Evolutionary conservation across 352 stramenopile species (phyloP).

Genomic region (Pythium aphanidermatum): DNA sequence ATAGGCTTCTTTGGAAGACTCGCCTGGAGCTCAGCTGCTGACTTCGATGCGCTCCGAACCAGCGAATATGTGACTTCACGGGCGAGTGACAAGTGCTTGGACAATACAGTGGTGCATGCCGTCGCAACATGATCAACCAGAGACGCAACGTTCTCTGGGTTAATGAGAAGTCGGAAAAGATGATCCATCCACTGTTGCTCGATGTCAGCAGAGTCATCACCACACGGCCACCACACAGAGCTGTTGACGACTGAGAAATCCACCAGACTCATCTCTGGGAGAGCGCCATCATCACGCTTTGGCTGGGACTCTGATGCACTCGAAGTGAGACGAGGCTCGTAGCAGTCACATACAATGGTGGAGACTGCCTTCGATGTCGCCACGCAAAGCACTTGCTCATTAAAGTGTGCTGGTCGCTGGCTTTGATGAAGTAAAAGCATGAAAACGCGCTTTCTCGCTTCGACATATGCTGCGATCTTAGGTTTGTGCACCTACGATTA

Average conservation of each 20-base stretch:
- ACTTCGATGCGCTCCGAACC: too few species aligned
- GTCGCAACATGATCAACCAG: conserved; percentile 72
- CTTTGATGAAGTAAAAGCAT: conserved; percentile 50
- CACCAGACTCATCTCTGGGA: conserved; percentile 64
- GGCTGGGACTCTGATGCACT: conserved; percentile 9
- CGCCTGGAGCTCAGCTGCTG: not conserved
- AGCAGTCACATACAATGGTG: conserved; percentile 70
- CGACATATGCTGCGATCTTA: conserved; percentile 59
- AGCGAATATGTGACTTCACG: conserved; percentile 67
- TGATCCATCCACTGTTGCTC: conserved; percentile 65
- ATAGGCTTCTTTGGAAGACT: conserved; percentile 32
- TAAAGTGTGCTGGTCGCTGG: conserved; percentile 41
- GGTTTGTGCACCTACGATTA: conserved; percentile 29
- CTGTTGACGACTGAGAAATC: conserved; percentile 73
- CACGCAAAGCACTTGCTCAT: conserved; percentile 40
- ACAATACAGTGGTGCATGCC: conserved; percentile 65
- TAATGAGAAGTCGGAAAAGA: conserved; percentile 60
- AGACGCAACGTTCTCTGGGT: conserved; percentile 48
- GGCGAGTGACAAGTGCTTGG: conserved; percentile 76
- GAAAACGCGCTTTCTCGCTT: conserved; percentile 44
- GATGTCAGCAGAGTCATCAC: conserved; percentile 20
- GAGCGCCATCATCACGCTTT: conserved; percentile 55
- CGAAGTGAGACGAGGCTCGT: conserved; percentile 40
- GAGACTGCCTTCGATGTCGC: conserved; percentile 52
- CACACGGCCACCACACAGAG: conserved; percentile 79